phyloP scores from a whole-genome alignment of 805 yeast genomes.

The Wickerhamiella sergipiensis region DNA sequence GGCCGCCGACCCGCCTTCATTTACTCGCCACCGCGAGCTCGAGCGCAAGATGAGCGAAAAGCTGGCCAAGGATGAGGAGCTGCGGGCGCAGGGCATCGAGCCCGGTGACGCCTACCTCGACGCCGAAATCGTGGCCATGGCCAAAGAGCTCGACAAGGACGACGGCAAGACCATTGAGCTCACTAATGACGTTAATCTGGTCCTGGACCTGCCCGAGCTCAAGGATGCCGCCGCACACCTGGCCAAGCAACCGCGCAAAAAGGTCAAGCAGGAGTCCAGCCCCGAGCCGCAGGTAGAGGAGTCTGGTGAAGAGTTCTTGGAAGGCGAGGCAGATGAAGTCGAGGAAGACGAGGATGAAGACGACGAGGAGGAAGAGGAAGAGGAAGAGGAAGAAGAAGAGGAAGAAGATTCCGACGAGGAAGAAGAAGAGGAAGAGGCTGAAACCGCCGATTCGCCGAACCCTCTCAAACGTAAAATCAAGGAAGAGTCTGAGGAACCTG shows the following conservation, averaged over 20 bases:
- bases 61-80: conserved; percentile 11
- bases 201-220: conserved; percentile 16
- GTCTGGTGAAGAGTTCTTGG: conserved; percentile 7
- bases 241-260: conserved; percentile 5
- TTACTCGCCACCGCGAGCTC: conserved; percentile 41
- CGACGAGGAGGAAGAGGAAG: conserved; percentile 5
- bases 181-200: conserved; percentile 18
- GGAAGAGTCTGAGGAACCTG: neutral
- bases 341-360: conserved; percentile 6
- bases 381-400: conserved; percentile 8
- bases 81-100: conserved; percentile 13
- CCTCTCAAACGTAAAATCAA: neutral
- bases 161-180: conserved; percentile 22
- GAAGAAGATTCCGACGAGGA: conserved; percentile 12
- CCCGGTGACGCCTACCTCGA: conserved; percentile 17
- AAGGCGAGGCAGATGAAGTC: conserved; percentile 10
- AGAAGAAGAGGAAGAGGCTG: neutral
- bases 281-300: neutral
- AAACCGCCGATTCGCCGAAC: conserved; percentile 2
- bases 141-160: conserved; percentile 15
- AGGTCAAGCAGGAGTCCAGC: neutral
- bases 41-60: conserved; percentile 25
- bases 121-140: conserved; percentile 16
- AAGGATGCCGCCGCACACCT: conserved; percentile 12
- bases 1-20: conserved; percentile 73